Conservation (phyloP, 305 asterid species). For the Fraxinus sp. region DNA sequence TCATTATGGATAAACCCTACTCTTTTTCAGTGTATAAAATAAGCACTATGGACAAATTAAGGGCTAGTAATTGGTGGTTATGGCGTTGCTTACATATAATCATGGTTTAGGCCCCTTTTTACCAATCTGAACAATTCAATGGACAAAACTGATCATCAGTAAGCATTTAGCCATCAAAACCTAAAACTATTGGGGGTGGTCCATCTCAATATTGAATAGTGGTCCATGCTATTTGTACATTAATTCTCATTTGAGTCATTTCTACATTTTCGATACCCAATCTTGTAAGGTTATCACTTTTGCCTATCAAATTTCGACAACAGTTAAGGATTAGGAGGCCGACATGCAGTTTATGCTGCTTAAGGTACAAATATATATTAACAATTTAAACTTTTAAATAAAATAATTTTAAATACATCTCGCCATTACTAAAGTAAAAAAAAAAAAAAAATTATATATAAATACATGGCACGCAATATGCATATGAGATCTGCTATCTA, state of each 20-base stretch:
- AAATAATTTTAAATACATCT: not conserved
- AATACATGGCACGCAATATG: too few species aligned
- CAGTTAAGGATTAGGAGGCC: not conserved
- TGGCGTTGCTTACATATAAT: constrained; percentile 17
- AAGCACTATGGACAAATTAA: not conserved
- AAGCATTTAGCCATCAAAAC: constrained; percentile 7
- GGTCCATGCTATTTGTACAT: constrained; percentile 14
- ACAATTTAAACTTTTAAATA: too few species aligned
- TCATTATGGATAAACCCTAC: not conserved
- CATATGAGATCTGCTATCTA: too few species aligned
- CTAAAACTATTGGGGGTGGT: constrained; percentile 12
- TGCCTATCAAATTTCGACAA: not conserved
- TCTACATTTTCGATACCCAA: constrained; percentile 13
- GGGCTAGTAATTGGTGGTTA: constrained; percentile 24
- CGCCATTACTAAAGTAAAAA: not conserved
- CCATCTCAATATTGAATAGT: constrained; percentile 15
- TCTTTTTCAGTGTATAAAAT: not conserved
- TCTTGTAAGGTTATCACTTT: not conserved
- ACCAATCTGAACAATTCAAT: not conserved
- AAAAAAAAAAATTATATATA: too few species aligned
- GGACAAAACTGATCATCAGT: constrained; percentile 3
- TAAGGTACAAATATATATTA: not conserved
- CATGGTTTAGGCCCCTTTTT: not conserved
- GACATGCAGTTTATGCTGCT: not conserved
- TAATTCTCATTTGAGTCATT: constrained; percentile 1